Evolutionary conservation across 2,329 filamentous ascomycete species (phyloP).

Genomic region (Clonostachys solani): DNA sequence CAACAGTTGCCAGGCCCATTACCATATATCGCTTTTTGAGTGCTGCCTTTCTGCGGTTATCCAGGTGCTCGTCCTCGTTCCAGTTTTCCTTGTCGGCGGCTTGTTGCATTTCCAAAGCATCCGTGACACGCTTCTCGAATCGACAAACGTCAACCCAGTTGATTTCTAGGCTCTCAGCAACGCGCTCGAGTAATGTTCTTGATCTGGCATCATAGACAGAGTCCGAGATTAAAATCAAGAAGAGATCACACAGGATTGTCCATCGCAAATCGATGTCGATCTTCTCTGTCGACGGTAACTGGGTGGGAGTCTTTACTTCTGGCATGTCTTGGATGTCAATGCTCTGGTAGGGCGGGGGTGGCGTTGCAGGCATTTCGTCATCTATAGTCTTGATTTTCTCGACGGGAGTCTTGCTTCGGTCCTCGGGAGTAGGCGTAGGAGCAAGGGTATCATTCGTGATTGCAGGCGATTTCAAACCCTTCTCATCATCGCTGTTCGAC

Average conservation of each 20-base stretch:
- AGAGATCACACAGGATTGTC: constrained; percentile 95
- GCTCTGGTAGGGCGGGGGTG: constrained; percentile 57
- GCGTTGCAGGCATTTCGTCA: constrained; percentile 43
- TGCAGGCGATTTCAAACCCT: not conserved
- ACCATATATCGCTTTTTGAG: constrained; percentile 83
- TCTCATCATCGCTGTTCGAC: not conserved
- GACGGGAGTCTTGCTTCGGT: not conserved
- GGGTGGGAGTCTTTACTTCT: constrained; percentile 75
- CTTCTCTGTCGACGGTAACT: constrained; percentile 75
- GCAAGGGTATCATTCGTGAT: not conserved
- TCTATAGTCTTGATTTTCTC: not conserved
- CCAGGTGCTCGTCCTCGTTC: constrained; percentile 95
- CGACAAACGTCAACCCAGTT: constrained; percentile 90
- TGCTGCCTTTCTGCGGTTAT: constrained; percentile 74
- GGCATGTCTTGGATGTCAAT: constrained; percentile 68
- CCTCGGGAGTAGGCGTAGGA: not conserved
- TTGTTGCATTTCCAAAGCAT: constrained; percentile 97
- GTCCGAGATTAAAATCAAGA: constrained; percentile 94
- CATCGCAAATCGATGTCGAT: constrained; percentile 95
- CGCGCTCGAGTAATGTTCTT: constrained; percentile 74
- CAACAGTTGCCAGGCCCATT: constrained; percentile 96
- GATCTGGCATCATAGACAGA: constrained; percentile 90
- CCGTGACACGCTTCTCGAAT: constrained; percentile 95
- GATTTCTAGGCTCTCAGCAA: constrained; percentile 76
- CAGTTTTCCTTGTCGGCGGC: constrained; percentile 91